Conservation (phyloP, 2,329 filamentous ascomycete species). For the Colletotrichum spaethianum region DNA sequence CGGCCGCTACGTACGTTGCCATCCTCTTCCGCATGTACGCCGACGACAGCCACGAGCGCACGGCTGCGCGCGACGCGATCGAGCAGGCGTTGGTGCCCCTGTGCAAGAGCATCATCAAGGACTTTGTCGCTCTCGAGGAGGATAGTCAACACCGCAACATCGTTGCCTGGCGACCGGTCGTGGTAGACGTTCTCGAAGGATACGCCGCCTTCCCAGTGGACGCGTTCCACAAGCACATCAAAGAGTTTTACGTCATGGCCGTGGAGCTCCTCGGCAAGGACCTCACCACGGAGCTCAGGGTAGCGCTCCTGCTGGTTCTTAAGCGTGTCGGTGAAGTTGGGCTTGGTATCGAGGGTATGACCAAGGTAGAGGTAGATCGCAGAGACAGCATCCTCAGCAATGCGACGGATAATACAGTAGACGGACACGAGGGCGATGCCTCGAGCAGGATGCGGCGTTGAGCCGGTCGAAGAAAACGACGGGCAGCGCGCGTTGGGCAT, state of each 20-base stretch:
- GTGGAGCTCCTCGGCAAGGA: constrained; percentile 89
- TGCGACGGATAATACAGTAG: constrained; percentile 47
- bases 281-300: constrained; percentile 82
- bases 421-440: constrained; percentile 48
- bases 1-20: constrained; percentile 93
- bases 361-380: constrained; percentile 50
- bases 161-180: constrained; percentile 95
- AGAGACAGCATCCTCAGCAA: constrained; percentile 59
- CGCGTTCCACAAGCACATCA: constrained; percentile 85
- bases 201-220: constrained; percentile 86
- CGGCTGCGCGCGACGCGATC: constrained; percentile 83
- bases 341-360: constrained; percentile 69
- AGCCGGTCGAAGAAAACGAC: neutral
- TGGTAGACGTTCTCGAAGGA: constrained; percentile 96
- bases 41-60: constrained; percentile 86
- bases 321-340: constrained; percentile 86
- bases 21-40: constrained; percentile 98
- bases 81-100: constrained; percentile 94
- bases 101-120: constrained; percentile 92
- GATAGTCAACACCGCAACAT: constrained; percentile 98
- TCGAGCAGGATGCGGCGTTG: constrained; percentile 47
- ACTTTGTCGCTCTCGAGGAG: constrained; percentile 89
- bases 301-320: constrained; percentile 83
- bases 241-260: constrained; percentile 87
- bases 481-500: constrained; percentile 3